Evolutionary conservation across 306 rosid genomes (phyloP), one percentile per base, ranked within the genome.

Genomic region (Senna siamea): DNA sequence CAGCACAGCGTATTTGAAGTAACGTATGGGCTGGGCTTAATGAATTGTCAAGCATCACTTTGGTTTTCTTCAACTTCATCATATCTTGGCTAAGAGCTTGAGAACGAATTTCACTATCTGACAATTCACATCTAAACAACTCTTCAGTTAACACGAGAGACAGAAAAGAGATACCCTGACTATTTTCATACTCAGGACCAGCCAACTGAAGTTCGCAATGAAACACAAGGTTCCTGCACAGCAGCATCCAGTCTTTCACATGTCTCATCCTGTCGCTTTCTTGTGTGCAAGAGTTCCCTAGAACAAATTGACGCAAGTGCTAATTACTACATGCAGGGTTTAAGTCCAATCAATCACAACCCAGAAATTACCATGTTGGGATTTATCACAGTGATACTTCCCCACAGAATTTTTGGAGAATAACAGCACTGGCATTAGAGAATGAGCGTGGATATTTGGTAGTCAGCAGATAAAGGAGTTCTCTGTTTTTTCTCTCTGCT

Each of bases 1-100:
- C 90, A 54, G 83, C 86, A 67, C 87, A 83, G 59, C 61, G 69
- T 69, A 91, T 87, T 73, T 89, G 94, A 68, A 89, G 79, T 30
- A 88, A 78, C 5, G 94, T 87, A 72, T 91, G 92, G 67, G 83
- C 85, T 1, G 89, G 92, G 77, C 97, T 88, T 75, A 91, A 46
- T 43, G 85, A 81, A 79, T 87, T 88, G 80, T 88, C 97, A 20
- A 91, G 5, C 26, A 69, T 75, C 38, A 85, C 85, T 63, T 65
- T 78, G 76, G 84, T 78, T 37, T 85, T 81, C 84, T 83, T 88
- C 84, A 88, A 79, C 58, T 80, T 89, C 4, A 59, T 59, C 89
- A 88, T 81, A 73, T 87, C 88, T 10, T 83, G 87, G 74, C 90
- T 83, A 76, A 85, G 87, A 69, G 87, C 88, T 81, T 85, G 90